phyloP scores from a whole-genome alignment of 306 rosid species.

The Vicia villosa region DNA sequence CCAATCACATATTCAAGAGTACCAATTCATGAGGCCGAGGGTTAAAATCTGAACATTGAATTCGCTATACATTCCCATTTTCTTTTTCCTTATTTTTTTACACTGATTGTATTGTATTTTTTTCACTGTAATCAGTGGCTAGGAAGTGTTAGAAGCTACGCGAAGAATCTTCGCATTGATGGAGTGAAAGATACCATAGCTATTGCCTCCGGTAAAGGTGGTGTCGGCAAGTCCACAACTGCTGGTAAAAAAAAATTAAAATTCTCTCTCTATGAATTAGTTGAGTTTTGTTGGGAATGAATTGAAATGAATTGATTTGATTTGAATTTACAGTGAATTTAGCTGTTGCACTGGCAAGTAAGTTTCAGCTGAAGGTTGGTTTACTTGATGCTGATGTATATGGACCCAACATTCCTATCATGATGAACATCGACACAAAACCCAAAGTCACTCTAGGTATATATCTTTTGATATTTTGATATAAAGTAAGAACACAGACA shows the following conservation, averaged over 20 bases:
- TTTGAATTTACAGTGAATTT: slow-evolving; percentile 69
- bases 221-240: slow-evolving; percentile 96
- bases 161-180: slow-evolving; percentile 72
- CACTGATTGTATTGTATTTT: background rate
- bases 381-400: slow-evolving; percentile 96
- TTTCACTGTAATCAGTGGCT: slow-evolving; percentile 50
- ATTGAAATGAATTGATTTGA: slow-evolving; percentile 9
- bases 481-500: background rate
- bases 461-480: slow-evolving; percentile 16
- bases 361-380: slow-evolving; percentile 80
- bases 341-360: slow-evolving; percentile 82
- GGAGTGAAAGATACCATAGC: slow-evolving; percentile 80
- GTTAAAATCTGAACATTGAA: slow-evolving; percentile 16
- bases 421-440: slow-evolving; percentile 83
- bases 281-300: background rate
- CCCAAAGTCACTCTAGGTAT: slow-evolving; percentile 82
- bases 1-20: background rate
- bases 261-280: background rate
- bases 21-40: slow-evolving; percentile 18
- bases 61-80: slow-evolving; percentile 15
- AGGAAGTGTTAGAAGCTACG: slow-evolving; percentile 65
- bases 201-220: slow-evolving; percentile 95
- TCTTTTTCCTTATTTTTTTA: background rate
- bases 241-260: slow-evolving; percentile 61
- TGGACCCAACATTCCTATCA: slow-evolving; percentile 91